phyloP scores from a whole-genome alignment of 306 rosid species.

The Citrullus mucosospermus region DNA sequence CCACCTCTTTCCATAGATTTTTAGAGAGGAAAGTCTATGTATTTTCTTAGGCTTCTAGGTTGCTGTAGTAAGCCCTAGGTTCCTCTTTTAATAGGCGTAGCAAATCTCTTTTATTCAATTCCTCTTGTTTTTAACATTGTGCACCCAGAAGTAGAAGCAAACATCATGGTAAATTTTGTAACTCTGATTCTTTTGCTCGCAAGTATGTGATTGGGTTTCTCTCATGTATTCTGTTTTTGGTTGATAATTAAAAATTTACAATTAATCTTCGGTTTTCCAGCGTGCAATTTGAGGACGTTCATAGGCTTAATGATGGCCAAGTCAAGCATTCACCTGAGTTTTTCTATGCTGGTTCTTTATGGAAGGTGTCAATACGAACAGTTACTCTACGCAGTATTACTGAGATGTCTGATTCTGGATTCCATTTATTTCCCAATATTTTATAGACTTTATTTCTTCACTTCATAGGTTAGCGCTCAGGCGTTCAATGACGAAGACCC shows the following conservation, averaged over 20 bases:
- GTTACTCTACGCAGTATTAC: slow-evolving; percentile 4
- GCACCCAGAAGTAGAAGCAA: background rate
- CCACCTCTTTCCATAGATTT: background rate
- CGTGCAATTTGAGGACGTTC: slow-evolving; percentile 94
- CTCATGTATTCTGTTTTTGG: background rate
- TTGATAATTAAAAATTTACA: background rate
- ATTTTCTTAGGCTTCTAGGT: background rate
- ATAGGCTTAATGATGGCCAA: slow-evolving; percentile 95
- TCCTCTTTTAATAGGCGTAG: background rate
- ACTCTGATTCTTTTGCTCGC: background rate
- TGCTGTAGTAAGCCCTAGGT: background rate
- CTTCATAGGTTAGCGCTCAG: slow-evolving; percentile 82
- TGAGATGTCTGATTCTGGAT: background rate
- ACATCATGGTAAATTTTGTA: background rate
- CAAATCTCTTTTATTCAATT: background rate
- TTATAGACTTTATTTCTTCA: slow-evolving; percentile 16
- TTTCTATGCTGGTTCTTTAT: slow-evolving; percentile 91
- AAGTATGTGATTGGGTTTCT: background rate
- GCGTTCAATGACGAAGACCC: slow-evolving; percentile 96
- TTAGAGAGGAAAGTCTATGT: background rate
- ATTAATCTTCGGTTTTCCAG: slow-evolving; percentile 32
- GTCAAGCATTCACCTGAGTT: slow-evolving; percentile 92
- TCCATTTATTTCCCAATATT: background rate
- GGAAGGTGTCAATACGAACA: slow-evolving; percentile 63
- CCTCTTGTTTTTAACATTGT: background rate